A percentile compares a stretch with the other conserved stretches of the same genome.
These are phyloP conservation scores for Erythrophleum fordii DNA, from an alignment of 306 rosid species.

Conservation along the genomic window DNA sequence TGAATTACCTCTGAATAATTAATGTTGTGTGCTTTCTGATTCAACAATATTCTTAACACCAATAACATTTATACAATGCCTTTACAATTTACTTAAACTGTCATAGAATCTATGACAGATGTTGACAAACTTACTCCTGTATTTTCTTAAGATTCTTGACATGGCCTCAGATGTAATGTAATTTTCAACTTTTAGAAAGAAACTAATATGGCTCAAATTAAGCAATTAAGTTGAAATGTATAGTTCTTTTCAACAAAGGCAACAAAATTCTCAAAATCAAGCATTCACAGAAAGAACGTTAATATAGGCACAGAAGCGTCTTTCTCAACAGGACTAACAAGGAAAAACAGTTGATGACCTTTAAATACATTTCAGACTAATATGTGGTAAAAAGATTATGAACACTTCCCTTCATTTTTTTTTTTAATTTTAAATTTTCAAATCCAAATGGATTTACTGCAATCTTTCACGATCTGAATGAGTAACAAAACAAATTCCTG, in stretches of 20 bases:
- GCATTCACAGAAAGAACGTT: slow-evolving; percentile 13
- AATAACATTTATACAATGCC: not conserved
- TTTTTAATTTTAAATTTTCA: not conserved
- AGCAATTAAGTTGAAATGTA: slow-evolving; percentile 6
- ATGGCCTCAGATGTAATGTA: not conserved
- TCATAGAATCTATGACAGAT: not conserved
- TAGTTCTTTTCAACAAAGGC: not conserved
- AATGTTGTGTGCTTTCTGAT: slow-evolving; percentile 7
- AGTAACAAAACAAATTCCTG: not conserved
- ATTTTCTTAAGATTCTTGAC: not conserved
- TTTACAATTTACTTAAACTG: too few species aligned
- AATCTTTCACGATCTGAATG: not conserved
- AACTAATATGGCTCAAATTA: not conserved
- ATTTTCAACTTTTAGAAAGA: slow-evolving; percentile 3
- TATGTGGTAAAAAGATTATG: not conserved
- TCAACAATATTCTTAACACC: not conserved
- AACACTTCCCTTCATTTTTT: not conserved
- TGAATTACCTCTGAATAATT: not conserved
- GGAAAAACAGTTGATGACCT: not conserved
- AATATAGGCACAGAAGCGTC: not conserved
- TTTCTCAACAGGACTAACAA: not conserved
- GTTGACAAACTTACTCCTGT: not conserved
- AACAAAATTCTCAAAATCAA: slow-evolving; percentile 20
- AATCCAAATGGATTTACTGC: not conserved
- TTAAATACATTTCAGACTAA: not conserved